phyloP scores from a whole-genome alignment of 208 protist species.

The Wallacemonas collosoma region DNA sequence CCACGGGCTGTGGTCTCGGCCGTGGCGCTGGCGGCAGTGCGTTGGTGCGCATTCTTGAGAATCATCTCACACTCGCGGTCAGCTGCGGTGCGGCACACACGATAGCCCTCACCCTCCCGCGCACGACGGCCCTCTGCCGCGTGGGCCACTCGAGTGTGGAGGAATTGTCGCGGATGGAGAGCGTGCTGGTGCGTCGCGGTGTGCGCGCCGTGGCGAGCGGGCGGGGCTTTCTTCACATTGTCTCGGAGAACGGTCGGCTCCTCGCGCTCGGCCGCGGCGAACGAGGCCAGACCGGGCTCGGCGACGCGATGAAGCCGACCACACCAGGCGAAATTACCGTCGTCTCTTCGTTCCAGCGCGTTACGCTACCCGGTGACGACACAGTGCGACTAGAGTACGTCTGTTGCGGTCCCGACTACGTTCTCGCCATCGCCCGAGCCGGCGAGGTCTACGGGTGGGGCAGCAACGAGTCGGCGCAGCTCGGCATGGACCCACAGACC shows the following conservation, averaged over 20 bases:
- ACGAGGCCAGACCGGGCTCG: constrained; percentile 64
- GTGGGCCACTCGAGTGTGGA: constrained; percentile 36
- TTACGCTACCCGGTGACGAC: constrained; percentile 27
- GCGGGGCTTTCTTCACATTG: constrained; percentile 55
- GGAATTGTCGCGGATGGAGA: constrained; percentile 42
- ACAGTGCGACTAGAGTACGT: constrained; percentile 31
- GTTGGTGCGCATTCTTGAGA: constrained; percentile 49
- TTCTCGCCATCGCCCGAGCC: constrained; percentile 44
- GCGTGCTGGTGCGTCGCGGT: constrained; percentile 34
- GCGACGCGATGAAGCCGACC: constrained; percentile 31
- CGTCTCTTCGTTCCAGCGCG: constrained; percentile 28
- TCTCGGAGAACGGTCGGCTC: constrained; percentile 47
- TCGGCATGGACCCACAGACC: constrained; percentile 21
- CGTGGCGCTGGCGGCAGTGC: constrained; percentile 33
- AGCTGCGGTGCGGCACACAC: constrained; percentile 41
- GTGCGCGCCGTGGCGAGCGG: constrained; percentile 46
- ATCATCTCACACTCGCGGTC: constrained; percentile 56
- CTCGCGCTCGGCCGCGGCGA: constrained; percentile 54
- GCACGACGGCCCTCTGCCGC: constrained; percentile 38
- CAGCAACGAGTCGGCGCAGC: constrained; percentile 57
- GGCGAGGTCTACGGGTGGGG: constrained; percentile 71
- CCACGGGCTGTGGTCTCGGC: constrained; percentile 48
- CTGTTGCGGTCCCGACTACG: constrained; percentile 63
- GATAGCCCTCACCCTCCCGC: constrained; percentile 41
- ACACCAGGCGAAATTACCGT: constrained; percentile 28